Evolutionary conservation across 192 early-diverging fungal species (phyloP).

Genomic region (Gryganskiella cystojenkinii): DNA sequence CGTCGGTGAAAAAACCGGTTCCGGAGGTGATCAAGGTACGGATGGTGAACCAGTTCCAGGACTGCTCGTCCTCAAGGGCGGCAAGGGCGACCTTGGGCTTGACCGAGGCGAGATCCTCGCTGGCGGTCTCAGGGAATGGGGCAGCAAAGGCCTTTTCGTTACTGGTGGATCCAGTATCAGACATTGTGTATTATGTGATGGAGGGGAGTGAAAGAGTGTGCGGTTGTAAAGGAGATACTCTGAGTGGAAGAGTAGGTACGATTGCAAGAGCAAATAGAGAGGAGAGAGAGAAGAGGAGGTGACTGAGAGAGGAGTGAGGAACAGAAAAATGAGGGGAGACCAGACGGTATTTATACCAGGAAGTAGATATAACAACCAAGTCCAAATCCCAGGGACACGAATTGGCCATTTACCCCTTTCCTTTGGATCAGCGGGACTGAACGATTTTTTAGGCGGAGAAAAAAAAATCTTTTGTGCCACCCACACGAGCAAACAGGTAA

Average conservation of each 20-base stretch:
- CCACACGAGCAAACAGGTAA: too few species aligned
- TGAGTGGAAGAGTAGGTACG: not conserved
- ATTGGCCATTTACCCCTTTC: too few species aligned
- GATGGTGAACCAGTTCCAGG: constrained; percentile 79
- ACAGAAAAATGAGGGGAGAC: constrained; percentile 4
- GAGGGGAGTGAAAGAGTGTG: not conserved
- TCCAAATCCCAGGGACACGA: too few species aligned
- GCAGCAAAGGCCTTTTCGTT: constrained; percentile 14
- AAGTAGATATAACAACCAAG: too few species aligned
- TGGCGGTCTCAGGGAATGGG: constrained; percentile 8
- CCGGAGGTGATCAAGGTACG: constrained; percentile 75
- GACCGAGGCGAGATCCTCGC: constrained; percentile 1
- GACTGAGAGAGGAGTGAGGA: constrained; percentile 12
- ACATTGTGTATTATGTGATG: constrained; percentile 17
- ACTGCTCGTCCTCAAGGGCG: constrained; percentile 64
- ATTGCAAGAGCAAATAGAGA: not conserved
- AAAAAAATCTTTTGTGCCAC: too few species aligned
- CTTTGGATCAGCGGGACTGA: too few species aligned
- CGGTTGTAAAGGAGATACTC: not conserved
- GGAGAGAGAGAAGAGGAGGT: constrained; percentile 7
- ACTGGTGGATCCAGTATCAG: constrained; percentile 4
- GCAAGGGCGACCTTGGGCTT: constrained; percentile 53
- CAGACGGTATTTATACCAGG: constrained; percentile 28
- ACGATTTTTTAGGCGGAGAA: too few species aligned
- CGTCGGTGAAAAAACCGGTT: constrained; percentile 91